Evolutionary conservation across 306 rosid species (phyloP), one percentile per base, ranked within the genome.

Genomic region (Nissolia schottii): DNA sequence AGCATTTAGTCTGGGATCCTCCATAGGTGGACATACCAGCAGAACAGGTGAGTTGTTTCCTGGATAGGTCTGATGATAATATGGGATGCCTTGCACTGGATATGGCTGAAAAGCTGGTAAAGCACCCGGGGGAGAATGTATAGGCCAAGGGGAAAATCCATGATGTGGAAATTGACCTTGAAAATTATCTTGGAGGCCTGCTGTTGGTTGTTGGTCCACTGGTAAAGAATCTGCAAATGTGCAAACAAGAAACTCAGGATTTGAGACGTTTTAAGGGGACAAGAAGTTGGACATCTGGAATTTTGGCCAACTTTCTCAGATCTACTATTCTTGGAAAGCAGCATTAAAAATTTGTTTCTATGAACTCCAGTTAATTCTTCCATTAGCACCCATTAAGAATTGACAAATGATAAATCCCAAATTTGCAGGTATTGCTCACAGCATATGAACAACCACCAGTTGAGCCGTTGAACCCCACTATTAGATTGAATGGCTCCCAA

Each of bases 21-120:
- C 96, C 19, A 57, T 75, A 8, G 83, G 73, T 31, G 91, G 83
- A 79, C 81, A 87, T 61, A 85, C 82, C 28, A 91, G 84, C 75
- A 81, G 97, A 70, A 78, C 77, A 73, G 34, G 80, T 0, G 84
- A 89, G 75, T 80, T 49, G 71, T 80, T 78, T 76, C 89, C 98
- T 3, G 88, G 89, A 83, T 80, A 87, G 63, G 70, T 83, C 72
- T 79, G 96, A 80, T 79, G 96, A 80, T 84, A 89, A 82, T 90
- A 93, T 38, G 97, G 94, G 67, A 90, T 81, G 71, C 97, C 97
- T 78, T 88, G 93, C 79, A 90, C 80, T 40, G 94, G 88, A 83
- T 87, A 90, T 38, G 96, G 82, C 54, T 77, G 94, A 82, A 76
- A 91, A 64, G 79, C 84, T 9, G 94, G 97, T 8, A 86, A 37